Percentiles rank a stretch among this genome's conserved stretches.
Conservation (phyloP, 306 rosid genomes). For the Bauhinia variegata region DNA sequence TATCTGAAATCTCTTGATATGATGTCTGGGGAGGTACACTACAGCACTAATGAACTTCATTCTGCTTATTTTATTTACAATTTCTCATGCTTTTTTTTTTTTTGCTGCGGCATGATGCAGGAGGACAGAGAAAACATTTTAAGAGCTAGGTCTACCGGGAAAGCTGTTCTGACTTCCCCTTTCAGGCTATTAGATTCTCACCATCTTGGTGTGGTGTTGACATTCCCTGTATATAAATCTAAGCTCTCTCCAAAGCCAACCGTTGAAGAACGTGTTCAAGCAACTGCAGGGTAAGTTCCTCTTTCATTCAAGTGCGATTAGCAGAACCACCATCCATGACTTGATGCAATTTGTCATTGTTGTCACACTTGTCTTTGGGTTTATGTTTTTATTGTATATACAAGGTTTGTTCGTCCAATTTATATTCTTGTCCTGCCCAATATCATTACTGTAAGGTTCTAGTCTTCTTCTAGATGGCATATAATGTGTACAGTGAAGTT, state of each 20-base stretch:
- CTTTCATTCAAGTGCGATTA: background rate
- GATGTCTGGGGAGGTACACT: slow-evolving; percentile 98
- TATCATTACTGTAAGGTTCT: background rate
- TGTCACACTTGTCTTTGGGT: background rate
- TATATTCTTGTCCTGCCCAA: background rate
- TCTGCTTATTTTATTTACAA: slow-evolving; percentile 22
- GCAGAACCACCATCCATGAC: background rate
- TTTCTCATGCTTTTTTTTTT: slow-evolving; percentile 7
- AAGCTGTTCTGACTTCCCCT: slow-evolving; percentile 96
- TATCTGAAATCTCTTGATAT: slow-evolving; percentile 92
- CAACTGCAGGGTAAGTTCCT: slow-evolving; percentile 85
- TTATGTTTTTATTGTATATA: background rate
- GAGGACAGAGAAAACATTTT: slow-evolving; percentile 94
- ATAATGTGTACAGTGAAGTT: slow-evolving; percentile 34
- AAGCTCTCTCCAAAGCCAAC: slow-evolving; percentile 76
- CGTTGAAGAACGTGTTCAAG: slow-evolving; percentile 65
- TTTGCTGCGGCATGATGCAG: slow-evolving; percentile 56
- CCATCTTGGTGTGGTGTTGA: slow-evolving; percentile 98
- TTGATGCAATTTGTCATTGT: too few relatives aligned
- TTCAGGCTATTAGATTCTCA: slow-evolving; percentile 86
- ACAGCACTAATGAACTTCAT: background rate
- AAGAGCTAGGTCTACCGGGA: slow-evolving; percentile 97
- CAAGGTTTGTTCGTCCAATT: background rate
- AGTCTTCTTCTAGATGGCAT: slow-evolving; percentile 24
- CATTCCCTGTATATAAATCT: slow-evolving; percentile 95